Base-by-base conservation (phyloP, 352 stramenopile species). In the Globisporangium camurandrum region DNA sequence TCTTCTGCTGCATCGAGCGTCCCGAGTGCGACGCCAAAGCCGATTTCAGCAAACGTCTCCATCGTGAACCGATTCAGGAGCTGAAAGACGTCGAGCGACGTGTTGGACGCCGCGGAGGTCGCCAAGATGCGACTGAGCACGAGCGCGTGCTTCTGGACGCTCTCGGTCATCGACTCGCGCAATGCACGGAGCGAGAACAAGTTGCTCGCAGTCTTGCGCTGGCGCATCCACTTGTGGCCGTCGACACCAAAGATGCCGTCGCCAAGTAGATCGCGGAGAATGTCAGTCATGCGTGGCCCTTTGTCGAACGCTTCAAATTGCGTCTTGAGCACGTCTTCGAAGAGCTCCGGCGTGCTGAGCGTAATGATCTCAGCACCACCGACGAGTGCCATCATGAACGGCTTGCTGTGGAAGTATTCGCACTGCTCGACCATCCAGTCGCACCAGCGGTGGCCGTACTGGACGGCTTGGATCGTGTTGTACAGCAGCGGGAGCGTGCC, bases 221-320 rank as follows among this genome's bases (percentile, higher is more conserved):
- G 84, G 23, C 74, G 50, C 12, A 71, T 59, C 84, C 81, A 94
- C 34, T 69, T 59, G 36, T 72, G 56, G 22, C 79, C 75, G 36
- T 94, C 79, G 0, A 62, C 57, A 4, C 63, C 70, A 45, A 91
- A 75, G 50, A 93, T 92, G 37, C 77, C 75, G 16, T 77, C 57
- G 14, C 84, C 81, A 41, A 95, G 69, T 17, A 91, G 51, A 50
- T 86, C 67, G 5, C 54, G n/a, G n/a, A n/a, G n/a, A n/a, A n/a
- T 51, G 8, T 78, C 58, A 39, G 63, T 64, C 33, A 48, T 16
- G 43, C n/a, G 64, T 33, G 43, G 54, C 9, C 80, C 75, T 41
- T 94, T 95, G 14, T 64, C 73, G 44, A 92, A 94, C 20, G 68
- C 64, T 33, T 88, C 68, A 42, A 94, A 93, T 27, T 90, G 68